Evolutionary conservation across 2,329 filamentous ascomycete species (phyloP), one percentile per base, ranked within the genome.

Genomic region (Trichoderma sp.): DNA sequence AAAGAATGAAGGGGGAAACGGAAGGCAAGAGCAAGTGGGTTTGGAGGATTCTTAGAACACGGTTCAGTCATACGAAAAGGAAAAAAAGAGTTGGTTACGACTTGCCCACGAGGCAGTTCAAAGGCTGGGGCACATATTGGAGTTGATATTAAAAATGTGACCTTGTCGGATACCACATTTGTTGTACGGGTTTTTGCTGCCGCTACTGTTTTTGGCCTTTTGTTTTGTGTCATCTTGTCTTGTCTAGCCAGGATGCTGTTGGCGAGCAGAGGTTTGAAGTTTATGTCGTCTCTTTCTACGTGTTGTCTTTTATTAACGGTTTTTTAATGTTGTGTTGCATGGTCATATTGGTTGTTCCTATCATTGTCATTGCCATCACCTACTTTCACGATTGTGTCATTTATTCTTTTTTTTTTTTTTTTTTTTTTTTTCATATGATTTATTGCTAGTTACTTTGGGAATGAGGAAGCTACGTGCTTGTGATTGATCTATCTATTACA

Each of bases 141-240:
- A 56, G 61, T 61, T 66, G 58, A 59, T 58, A 56, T 58, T 28
- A 59, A 51, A 54, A 66, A 61, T 56, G 58, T 70, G n/a, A 66
- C 63, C 55, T 60, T 77, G 73, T 74, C 72, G 70, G 72, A 77
- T 76, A 76, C 74, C 74, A 76, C 65, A 43, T 43, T 51, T 58
- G 71, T 74, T 56, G 71, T 74, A 75, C 56, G 65, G 65, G 54
- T 59, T 30, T 67, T 63, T 54, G 5, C 16, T 59, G 21, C 37
- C 24, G 32, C 43, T 59, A 8, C 18, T 43, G 16, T 43, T 10
- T 30, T 60, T 39, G 8, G n/a, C n/a, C n/a, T n/a, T n/a, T n/a
- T n/a, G n/a, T n/a, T n/a, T n/a, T n/a, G n/a, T n/a, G n/a, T n/a
- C n/a, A n/a, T 28, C 26, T 59, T 34, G 37, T 64, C 18, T 54